phyloP scores from a whole-genome alignment of 2,329 filamentous ascomycete genomes.

The Rhexocercosporidium sp. region DNA sequence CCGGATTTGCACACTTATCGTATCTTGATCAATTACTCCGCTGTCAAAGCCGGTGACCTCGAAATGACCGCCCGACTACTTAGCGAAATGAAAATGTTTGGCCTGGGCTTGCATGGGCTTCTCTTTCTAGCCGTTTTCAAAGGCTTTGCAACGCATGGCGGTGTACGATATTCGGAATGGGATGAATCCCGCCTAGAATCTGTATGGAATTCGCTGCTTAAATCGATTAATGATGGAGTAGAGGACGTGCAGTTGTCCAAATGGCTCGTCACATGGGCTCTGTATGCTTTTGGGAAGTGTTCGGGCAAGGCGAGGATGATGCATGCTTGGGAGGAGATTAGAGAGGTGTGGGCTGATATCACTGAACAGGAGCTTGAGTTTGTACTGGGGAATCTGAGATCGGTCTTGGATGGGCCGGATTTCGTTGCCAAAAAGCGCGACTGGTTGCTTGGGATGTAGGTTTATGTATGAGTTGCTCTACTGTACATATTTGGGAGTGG shows the following conservation, averaged over 20 bases:
- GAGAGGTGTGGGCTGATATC: constrained; percentile 39
- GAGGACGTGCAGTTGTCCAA: constrained; percentile 58
- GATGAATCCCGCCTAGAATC: constrained; percentile 68
- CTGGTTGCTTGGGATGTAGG: constrained; percentile 25
- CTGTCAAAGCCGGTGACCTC: constrained; percentile 71
- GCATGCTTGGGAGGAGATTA: constrained; percentile 41
- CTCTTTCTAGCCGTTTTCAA: constrained; percentile 84
- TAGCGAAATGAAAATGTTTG: constrained; percentile 77
- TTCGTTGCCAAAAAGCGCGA: constrained; percentile 24
- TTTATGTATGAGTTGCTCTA: not conserved
- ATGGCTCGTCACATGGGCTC: constrained; percentile 65
- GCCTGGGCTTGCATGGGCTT: constrained; percentile 72
- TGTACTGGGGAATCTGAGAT: constrained; percentile 34
- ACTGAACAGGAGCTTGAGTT: constrained; percentile 39
- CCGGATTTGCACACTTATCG: constrained; percentile 83
- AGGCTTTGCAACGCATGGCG: constrained; percentile 79
- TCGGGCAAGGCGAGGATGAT: constrained; percentile 37
- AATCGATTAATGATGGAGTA: constrained; percentile 53
- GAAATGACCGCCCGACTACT: constrained; percentile 72
- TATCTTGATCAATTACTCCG: constrained; percentile 78
- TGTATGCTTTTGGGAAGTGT: constrained; percentile 66
- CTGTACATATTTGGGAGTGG: not conserved
- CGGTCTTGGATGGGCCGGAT: constrained; percentile 31
- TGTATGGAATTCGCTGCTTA: constrained; percentile 69
- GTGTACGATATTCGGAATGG: constrained; percentile 71